Evolutionary conservation across 2,329 filamentous ascomycete species (phyloP).

Genomic region (Camillea tinctor): DNA sequence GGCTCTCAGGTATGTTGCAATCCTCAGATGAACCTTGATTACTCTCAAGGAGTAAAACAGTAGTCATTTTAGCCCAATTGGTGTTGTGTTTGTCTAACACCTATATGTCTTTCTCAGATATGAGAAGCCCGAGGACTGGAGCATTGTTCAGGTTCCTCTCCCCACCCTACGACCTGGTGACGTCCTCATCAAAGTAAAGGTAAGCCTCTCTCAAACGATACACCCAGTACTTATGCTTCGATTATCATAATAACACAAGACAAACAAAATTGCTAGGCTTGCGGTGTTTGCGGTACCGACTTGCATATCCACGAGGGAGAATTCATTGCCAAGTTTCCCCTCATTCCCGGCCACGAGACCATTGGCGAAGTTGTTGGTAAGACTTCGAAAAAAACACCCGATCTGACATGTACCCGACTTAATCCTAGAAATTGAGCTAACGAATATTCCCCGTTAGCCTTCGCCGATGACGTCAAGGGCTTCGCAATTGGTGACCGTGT

Average conservation of each 20-base stretch:
- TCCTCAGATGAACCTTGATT: neutral
- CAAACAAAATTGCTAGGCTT: conserved; percentile 21
- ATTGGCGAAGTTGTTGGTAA: conserved; percentile 60
- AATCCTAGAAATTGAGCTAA: neutral
- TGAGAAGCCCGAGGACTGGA: conserved; percentile 60
- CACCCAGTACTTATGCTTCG: neutral
- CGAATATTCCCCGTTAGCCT: conserved; percentile 19
- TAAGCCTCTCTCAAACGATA: conserved; percentile 25
- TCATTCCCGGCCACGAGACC: conserved; percentile 68
- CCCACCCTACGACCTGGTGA: conserved; percentile 60
- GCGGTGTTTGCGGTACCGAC: conserved; percentile 38
- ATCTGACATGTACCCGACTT: neutral
- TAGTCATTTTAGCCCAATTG: neutral
- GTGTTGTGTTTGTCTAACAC: neutral
- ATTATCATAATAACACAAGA: conserved; percentile 17
- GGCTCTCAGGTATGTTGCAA: conserved; percentile 53
- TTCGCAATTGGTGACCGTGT: conserved; percentile 64
- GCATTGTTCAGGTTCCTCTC: conserved; percentile 61
- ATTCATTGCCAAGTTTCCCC: conserved; percentile 62
- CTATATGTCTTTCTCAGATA: conserved; percentile 41
- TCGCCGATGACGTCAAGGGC: conserved; percentile 51
- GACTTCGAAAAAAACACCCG: conserved; percentile 33
- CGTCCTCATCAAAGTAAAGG: conserved; percentile 66
- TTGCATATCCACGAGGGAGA: conserved; percentile 66
- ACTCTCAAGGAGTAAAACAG: neutral